These are phyloP conservation scores for Hypoxylon fuscum DNA, from an alignment of 495 filamentous ascomycete genomes.

Conservation along the genomic window DNA sequence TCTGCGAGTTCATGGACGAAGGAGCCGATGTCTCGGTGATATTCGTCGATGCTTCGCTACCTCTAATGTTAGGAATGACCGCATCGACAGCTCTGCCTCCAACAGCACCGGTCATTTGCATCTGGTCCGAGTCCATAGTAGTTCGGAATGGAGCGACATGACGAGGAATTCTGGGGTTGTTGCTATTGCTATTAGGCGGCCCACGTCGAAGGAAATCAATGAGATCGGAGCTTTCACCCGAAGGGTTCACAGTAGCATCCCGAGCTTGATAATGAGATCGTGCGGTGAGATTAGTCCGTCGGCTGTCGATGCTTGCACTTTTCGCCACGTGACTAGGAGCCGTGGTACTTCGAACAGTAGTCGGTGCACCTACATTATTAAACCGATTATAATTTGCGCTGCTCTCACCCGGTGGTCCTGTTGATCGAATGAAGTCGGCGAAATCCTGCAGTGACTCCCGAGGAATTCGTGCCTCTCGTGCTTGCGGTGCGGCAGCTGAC, in stretches of 20 bases:
- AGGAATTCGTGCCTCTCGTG: conserved; percentile 73
- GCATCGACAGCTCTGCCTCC: conserved; percentile 62
- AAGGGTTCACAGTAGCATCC: conserved; percentile 67
- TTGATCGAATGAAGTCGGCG: conserved; percentile 85
- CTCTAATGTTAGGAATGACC: conserved; percentile 51
- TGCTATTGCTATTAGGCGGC: conserved; percentile 61
- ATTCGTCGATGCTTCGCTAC: conserved; percentile 55
- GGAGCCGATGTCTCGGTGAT: conserved; percentile 49
- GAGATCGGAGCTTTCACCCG: conserved; percentile 78
- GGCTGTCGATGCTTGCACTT: conserved; percentile 40
- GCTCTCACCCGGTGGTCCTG: conserved; percentile 67
- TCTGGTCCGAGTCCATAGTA: conserved; percentile 85
- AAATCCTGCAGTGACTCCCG: conserved; percentile 76
- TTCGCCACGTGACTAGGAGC: conserved; percentile 38
- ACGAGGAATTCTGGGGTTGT: conserved; percentile 76
- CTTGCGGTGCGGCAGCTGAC: conserved; percentile 54
- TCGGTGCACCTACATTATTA: conserved; percentile 3
- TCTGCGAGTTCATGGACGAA: conserved; percentile 64
- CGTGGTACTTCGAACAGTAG: conserved; percentile 34
- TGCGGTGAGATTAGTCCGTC: conserved; percentile 43
- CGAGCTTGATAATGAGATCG: conserved; percentile 72
- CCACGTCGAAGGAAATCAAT: conserved; percentile 95
- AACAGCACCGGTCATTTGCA: conserved; percentile 59
- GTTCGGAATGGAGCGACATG: conserved; percentile 84
- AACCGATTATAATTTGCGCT: conserved; percentile 29